phyloP scores from a whole-genome alignment of 2,329 filamentous ascomycete species.

The Arthrobotrys sinensis region DNA sequence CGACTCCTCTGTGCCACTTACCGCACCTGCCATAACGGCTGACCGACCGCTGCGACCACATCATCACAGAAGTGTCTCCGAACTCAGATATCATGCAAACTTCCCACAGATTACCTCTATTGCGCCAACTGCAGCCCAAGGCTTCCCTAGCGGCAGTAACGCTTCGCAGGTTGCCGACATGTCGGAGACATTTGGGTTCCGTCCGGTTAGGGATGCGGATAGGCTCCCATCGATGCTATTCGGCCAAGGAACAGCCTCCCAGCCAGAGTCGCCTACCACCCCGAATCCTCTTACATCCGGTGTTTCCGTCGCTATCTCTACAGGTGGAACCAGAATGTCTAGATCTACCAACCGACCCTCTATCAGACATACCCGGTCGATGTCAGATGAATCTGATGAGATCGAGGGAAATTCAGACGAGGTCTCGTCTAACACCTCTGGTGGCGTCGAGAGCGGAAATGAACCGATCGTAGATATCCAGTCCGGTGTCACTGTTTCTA shows the following conservation, averaged over 20 bases:
- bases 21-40: conserved; percentile 48
- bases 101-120: conserved; percentile 76
- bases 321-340: conserved; percentile 65
- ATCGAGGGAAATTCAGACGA: conserved; percentile 85
- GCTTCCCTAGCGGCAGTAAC: conserved; percentile 74
- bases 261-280: conserved; percentile 91
- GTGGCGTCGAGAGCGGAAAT: conserved; percentile 79
- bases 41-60: conserved; percentile 56
- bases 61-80: conserved; percentile 66
- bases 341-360: conserved; percentile 76
- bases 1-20: conserved; percentile 60
- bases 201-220: conserved; percentile 85
- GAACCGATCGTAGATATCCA: conserved; percentile 85
- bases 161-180: conserved; percentile 75
- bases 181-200: conserved; percentile 79
- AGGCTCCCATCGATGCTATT: conserved; percentile 83
- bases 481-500: conserved; percentile 78
- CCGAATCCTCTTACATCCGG: conserved; percentile 75
- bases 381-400: conserved; percentile 83
- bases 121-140: conserved; percentile 72
- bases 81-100: conserved; percentile 69
- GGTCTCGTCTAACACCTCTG: conserved; percentile 81
- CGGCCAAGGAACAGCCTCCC: conserved; percentile 78
- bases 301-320: conserved; percentile 67
- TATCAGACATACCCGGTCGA: conserved; percentile 89